phyloP scores from a whole-genome alignment of 129 eudicot species.

The Flaveria brownii region DNA sequence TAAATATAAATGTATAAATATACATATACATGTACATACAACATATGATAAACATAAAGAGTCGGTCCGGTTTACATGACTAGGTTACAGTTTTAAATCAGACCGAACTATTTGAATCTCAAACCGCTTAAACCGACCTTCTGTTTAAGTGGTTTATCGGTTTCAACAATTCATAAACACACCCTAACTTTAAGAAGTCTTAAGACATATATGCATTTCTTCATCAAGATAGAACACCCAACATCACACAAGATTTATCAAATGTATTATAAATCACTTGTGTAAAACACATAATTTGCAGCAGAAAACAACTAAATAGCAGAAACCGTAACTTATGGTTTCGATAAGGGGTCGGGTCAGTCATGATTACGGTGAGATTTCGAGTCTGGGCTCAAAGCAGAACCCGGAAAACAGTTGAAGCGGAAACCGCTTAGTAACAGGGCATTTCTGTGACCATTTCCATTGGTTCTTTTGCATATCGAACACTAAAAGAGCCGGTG shows the following conservation, averaged over 20 bases:
- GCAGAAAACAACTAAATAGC: not conserved
- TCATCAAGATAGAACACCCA: conserved; percentile 12
- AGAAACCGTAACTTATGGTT: conserved; percentile 13
- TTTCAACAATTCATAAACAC: no score
- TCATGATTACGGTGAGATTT: conserved; percentile 52
- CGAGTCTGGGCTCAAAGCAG: conserved; percentile 93
- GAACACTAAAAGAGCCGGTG: conserved; percentile 78
- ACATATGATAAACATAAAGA: no score
- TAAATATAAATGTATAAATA: no score
- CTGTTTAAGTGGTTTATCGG: no score
- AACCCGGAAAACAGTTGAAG: conserved; percentile 95
- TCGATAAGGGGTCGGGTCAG: not conserved
- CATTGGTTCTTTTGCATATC: conserved; percentile 64
- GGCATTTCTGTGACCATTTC: conserved; percentile 94
- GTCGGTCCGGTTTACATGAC: no score
- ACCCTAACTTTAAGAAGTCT: no score
- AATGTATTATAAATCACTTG: conserved; percentile 22
- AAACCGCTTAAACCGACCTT: no score
- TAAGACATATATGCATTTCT: conserved; percentile 9
- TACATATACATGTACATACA: no score
- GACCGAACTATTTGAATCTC: no score
- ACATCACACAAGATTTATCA: conserved; percentile 25
- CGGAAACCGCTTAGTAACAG: conserved; percentile 86
- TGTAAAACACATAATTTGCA: conserved; percentile 29
- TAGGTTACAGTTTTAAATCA: no score